Conservation (phyloP, 2,329 filamentous ascomycete species). For the Microdochium nivale region DNA sequence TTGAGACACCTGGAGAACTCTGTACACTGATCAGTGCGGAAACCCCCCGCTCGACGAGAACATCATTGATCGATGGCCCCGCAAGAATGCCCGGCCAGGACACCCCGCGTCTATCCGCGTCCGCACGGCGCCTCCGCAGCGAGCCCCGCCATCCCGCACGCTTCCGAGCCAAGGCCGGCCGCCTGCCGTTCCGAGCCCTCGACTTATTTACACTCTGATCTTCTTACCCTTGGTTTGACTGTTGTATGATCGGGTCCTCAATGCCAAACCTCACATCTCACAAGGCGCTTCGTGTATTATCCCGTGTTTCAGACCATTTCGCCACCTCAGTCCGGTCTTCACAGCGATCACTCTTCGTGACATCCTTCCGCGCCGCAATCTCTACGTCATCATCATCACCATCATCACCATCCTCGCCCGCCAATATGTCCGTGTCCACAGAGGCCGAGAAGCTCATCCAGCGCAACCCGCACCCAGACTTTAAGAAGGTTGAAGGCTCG, state of each 20-base stretch:
- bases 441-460: conserved; percentile 2
- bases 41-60: too few relatives aligned
- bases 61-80: too few relatives aligned
- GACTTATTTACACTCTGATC: background rate
- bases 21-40: too few relatives aligned
- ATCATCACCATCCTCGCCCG: background rate
- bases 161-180: background rate
- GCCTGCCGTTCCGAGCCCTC: background rate
- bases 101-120: too few relatives aligned
- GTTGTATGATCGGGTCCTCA: background rate
- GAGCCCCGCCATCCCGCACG: too few relatives aligned
- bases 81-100: too few relatives aligned
- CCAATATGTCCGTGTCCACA: conserved; percentile 5
- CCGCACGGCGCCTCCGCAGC: too few relatives aligned
- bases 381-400: background rate
- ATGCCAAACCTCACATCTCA: background rate
- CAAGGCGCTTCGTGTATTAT: background rate
- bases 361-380: background rate
- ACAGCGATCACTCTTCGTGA: background rate
- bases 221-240: background rate
- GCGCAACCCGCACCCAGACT: conserved; percentile 55
- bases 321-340: background rate
- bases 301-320: background rate
- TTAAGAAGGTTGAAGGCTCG: conserved; percentile 60
- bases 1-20: too few relatives aligned